Evolutionary conservation across 2,329 filamentous ascomycete genomes (phyloP).

Genomic region (Fusarium stilboides): DNA sequence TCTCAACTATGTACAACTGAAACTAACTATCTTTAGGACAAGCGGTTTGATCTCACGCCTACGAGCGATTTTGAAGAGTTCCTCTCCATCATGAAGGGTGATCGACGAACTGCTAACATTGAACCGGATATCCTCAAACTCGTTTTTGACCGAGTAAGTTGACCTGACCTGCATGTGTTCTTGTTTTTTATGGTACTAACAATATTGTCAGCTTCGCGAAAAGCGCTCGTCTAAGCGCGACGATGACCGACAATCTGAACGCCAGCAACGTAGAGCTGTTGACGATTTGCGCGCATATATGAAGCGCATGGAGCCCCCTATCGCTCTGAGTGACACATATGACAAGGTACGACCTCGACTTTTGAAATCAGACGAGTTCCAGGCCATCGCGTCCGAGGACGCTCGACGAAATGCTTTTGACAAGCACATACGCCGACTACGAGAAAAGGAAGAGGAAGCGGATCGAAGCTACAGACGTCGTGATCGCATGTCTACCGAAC

Average conservation of each 20-base stretch:
- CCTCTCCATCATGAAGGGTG: constrained; percentile 83
- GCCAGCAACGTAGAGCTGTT: constrained; percentile 85
- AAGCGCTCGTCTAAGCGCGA: constrained; percentile 85
- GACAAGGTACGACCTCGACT: constrained; percentile 88
- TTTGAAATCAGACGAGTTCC: constrained; percentile 86
- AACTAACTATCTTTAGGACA: constrained; percentile 72
- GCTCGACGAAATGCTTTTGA: constrained; percentile 88
- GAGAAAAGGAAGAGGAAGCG: constrained; percentile 88
- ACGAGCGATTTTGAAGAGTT: constrained; percentile 94
- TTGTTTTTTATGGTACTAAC: constrained; percentile 8
- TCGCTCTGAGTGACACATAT: constrained; percentile 85
- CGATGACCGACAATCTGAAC: constrained; percentile 88
- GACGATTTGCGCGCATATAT: constrained; percentile 89
- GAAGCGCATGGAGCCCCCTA: constrained; percentile 90
- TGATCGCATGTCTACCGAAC: constrained; percentile 69
- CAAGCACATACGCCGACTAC: constrained; percentile 90
- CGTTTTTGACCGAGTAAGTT: constrained; percentile 84
- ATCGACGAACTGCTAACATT: constrained; percentile 90
- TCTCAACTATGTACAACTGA: neutral
- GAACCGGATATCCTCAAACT: constrained; percentile 82
- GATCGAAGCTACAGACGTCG: constrained; percentile 75
- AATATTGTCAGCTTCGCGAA: constrained; percentile 77
- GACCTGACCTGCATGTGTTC: neutral
- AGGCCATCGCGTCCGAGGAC: constrained; percentile 86
- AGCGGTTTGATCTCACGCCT: constrained; percentile 89